A percentile compares a stretch with the other conserved stretches of the same genome.
phyloP scores from a whole-genome alignment of 768 basidiomycete genomes.

The Macrocybe gigantea region DNA sequence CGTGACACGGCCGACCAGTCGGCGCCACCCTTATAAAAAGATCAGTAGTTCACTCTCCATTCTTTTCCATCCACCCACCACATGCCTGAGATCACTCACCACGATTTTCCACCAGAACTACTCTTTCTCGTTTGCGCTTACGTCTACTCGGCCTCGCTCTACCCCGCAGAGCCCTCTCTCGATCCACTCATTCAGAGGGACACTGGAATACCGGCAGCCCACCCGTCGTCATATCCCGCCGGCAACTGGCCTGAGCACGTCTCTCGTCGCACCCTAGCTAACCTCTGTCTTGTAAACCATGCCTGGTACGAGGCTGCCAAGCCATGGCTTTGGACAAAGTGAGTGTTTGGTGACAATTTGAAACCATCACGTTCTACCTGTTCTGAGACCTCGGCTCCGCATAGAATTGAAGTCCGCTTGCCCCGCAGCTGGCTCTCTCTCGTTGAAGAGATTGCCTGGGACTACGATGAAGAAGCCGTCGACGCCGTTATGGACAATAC shows the following conservation, averaged over 20 bases:
- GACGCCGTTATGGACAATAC: constrained; percentile 61
- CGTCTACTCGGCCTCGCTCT: constrained; percentile 59
- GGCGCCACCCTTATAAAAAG: constrained; percentile 3
- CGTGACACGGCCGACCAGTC: constrained; percentile 2
- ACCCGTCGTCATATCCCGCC: constrained; percentile 72
- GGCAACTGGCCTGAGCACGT: constrained; percentile 64
- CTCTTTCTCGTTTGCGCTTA: constrained; percentile 69
- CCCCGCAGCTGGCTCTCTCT: constrained; percentile 83
- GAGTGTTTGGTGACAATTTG: constrained; percentile 11
- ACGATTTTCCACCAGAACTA: constrained; percentile 66
- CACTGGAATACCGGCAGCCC: constrained; percentile 48
- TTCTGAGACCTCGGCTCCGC: not conserved
- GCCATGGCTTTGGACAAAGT: constrained; percentile 82
- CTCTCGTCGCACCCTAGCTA: constrained; percentile 59
- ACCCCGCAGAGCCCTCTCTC: constrained; percentile 51
- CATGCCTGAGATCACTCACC: constrained; percentile 24
- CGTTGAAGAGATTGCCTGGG: constrained; percentile 73
- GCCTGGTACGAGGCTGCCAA: constrained; percentile 80
- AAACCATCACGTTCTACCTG: not conserved
- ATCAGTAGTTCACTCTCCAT: not conserved
- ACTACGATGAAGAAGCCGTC: constrained; percentile 61
- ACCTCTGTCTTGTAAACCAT: constrained; percentile 71
- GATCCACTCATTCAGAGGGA: constrained; percentile 57
- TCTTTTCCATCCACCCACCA: constrained; percentile 4
- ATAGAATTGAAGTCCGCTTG: constrained; percentile 68